phyloP scores from a whole-genome alignment of 352 stramenopile genomes.

The Phytopythium oedochilum region DNA sequence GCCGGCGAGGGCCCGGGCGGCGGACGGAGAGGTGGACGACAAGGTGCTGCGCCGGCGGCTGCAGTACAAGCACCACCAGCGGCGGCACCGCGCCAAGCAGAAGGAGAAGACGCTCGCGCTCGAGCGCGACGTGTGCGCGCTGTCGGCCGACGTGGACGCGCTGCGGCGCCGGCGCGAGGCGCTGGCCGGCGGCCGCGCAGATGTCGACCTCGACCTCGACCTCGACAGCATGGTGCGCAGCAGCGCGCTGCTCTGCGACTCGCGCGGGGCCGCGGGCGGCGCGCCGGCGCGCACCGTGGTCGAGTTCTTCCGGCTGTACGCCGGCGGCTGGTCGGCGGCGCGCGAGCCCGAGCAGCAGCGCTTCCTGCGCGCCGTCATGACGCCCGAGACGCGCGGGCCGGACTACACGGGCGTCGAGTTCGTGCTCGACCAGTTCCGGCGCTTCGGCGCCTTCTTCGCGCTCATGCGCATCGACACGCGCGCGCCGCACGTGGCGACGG shows the following conservation, averaged over 20 bases:
- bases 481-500: constrained; percentile 23
- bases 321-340: constrained; percentile 31
- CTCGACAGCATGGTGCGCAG: background rate
- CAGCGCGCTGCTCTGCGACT: constrained; percentile 21
- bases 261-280: constrained; percentile 18
- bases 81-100: constrained; percentile 58
- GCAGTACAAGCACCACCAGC: constrained; percentile 72
- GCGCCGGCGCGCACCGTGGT: constrained; percentile 27
- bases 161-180: constrained; percentile 26
- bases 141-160: constrained; percentile 31
- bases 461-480: constrained; percentile 27
- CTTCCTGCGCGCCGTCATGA: constrained; percentile 56
- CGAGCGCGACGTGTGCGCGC: constrained; percentile 29
- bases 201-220: too few relatives aligned
- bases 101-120: constrained; percentile 42
- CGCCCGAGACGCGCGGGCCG: constrained; percentile 26
- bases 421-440: constrained; percentile 46
- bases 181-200: constrained; percentile 12
- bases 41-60: constrained; percentile 37
- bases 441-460: constrained; percentile 37
- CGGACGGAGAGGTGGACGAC: constrained; percentile 14
- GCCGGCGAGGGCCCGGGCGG: background rate
- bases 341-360: constrained; percentile 26
- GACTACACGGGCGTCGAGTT: constrained; percentile 48
- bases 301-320: constrained; percentile 56